phyloP scores from a whole-genome alignment of 2,329 filamentous ascomycete genomes.

The Penicillium janthinellum region DNA sequence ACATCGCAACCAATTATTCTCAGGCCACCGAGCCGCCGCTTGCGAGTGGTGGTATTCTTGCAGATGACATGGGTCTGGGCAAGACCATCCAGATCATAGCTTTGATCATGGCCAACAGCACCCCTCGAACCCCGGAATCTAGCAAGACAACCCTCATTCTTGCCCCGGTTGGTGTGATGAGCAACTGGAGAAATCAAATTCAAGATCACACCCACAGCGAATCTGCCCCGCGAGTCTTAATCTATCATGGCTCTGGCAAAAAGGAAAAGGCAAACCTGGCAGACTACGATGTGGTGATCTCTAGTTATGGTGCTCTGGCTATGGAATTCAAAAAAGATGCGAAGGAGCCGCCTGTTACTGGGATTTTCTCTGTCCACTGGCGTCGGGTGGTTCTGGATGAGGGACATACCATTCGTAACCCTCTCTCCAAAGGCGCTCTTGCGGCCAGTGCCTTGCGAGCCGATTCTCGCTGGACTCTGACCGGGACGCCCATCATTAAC shows the following conservation, averaged over 20 bases:
- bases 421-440: constrained; percentile 69
- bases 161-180: constrained; percentile 82
- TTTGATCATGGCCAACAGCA: constrained; percentile 64
- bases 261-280: constrained; percentile 62
- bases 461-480: constrained; percentile 75
- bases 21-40: constrained; percentile 61
- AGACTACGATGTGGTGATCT: constrained; percentile 75
- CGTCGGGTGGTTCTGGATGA: constrained; percentile 79
- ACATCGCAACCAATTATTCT: constrained; percentile 72
- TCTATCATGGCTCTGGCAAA: constrained; percentile 69
- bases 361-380: constrained; percentile 70
- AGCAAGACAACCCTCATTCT: constrained; percentile 73
- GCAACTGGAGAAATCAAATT: constrained; percentile 84
- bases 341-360: constrained; percentile 49
- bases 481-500: constrained; percentile 83
- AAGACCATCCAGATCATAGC: constrained; percentile 88
- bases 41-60: constrained; percentile 79
- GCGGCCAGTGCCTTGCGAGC: constrained; percentile 69
- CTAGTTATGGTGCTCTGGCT: constrained; percentile 77
- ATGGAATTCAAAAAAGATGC: constrained; percentile 61
- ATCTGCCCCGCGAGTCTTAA: constrained; percentile 65
- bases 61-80: constrained; percentile 90
- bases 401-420: constrained; percentile 79
- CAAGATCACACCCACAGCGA: constrained; percentile 68
- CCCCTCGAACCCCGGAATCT: constrained; percentile 46